Conservation (phyloP, 129 eudicot species). For the carrot (Daucus carota) region DNA sequence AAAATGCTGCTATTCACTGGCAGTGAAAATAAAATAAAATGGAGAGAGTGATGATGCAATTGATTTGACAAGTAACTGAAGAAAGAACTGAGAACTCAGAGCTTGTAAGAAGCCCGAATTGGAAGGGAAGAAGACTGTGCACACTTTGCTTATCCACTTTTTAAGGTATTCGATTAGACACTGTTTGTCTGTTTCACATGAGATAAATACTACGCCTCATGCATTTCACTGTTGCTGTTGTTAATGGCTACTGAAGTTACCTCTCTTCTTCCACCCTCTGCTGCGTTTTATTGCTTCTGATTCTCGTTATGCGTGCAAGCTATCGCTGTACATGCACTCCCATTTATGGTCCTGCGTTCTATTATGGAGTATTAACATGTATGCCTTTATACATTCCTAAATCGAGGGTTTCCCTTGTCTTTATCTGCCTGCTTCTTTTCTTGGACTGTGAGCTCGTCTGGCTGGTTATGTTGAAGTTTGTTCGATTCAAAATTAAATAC, state of each 20-base stretch:
- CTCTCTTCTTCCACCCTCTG: not conserved
- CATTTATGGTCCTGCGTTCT: not conserved
- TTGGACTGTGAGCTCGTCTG: not conserved
- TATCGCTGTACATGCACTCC: not conserved
- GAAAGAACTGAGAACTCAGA: not conserved
- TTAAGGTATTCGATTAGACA: slow-evolving; percentile 15
- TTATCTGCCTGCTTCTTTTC: not conserved
- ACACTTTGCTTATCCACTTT: slow-evolving; percentile 9
- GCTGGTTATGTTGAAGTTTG: not conserved
- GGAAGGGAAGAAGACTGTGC: slow-evolving; percentile 2
- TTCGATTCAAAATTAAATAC: not conserved
- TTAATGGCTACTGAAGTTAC: slow-evolving; percentile 2
- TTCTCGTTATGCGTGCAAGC: slow-evolving; percentile 6
- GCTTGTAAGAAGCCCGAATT: slow-evolving; percentile 29
- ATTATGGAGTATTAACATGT: not conserved
- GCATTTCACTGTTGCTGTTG: not conserved
- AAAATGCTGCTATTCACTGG: not conserved
- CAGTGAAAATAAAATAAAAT: too few species aligned
- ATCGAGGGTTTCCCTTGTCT: not conserved
- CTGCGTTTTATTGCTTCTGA: not conserved
- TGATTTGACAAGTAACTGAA: slow-evolving; percentile 62
- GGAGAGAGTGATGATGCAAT: slow-evolving; percentile 29
- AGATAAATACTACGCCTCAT: not conserved
- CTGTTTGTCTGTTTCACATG: slow-evolving; percentile 5
- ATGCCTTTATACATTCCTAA: not conserved